phyloP scores from a whole-genome alignment of 2,329 filamentous ascomycete species.

The Lasiodiplodia sp. region DNA sequence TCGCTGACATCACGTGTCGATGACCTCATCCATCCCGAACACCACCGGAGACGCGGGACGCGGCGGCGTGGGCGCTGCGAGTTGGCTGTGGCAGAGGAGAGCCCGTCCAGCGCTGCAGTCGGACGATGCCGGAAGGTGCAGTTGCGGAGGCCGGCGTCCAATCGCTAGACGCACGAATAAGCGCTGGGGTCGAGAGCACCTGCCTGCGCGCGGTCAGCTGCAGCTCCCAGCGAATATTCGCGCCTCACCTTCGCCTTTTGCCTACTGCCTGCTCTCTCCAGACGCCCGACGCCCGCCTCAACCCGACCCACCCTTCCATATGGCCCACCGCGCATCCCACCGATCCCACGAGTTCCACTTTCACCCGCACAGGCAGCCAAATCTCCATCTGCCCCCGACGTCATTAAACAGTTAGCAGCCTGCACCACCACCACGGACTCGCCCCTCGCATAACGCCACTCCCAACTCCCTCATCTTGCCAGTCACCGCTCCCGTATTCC shows the following conservation, averaged over 20 bases:
- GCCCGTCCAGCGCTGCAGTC: neutral
- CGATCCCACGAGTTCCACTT: slow-evolving; percentile 6
- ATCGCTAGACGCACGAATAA: slow-evolving; percentile 28
- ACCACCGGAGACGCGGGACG: neutral
- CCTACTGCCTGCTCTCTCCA: neutral
- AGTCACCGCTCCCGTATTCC: neutral
- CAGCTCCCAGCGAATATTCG: slow-evolving; percentile 16
- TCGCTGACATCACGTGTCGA: neutral
- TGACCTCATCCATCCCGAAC: slow-evolving; percentile 19
- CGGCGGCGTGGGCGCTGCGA: neutral
- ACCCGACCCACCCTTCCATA: slow-evolving; percentile 19
- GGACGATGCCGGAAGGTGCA: neutral
- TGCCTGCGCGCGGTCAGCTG: slow-evolving; percentile 19
- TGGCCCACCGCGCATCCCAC: slow-evolving; percentile 20
- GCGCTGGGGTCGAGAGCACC: slow-evolving; percentile 21
- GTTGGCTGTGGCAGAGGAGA: neutral
- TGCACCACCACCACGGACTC: neutral
- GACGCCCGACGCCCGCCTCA: slow-evolving; percentile 5
- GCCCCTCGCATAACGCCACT: neutral
- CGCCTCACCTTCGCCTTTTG: slow-evolving; percentile 12
- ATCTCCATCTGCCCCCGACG: slow-evolving; percentile 24
- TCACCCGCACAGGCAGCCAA: slow-evolving; percentile 6
- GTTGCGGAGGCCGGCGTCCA: slow-evolving; percentile 12
- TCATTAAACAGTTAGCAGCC: slow-evolving; percentile 17
- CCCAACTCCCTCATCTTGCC: neutral